Percentiles rank a stretch among this genome's conserved stretches.
Evolutionary conservation across 2,329 filamentous ascomycete species (phyloP).

Genomic region (Tolypocladium album): DNA sequence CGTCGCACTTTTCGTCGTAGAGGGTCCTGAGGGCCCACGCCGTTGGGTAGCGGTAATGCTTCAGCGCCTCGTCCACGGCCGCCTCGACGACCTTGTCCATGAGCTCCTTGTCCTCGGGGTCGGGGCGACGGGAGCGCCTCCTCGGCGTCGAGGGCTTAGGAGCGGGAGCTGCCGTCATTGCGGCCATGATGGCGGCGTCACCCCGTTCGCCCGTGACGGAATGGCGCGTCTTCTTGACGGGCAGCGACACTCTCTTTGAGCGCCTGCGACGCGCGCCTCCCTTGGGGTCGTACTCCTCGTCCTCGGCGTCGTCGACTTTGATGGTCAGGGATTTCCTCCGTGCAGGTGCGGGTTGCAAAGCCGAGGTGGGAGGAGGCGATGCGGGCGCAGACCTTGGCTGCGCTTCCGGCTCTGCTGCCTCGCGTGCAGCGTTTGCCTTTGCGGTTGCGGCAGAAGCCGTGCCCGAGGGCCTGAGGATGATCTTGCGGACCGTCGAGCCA

Average conservation of each 20-base stretch:
- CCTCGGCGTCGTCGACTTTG: constrained; percentile 23
- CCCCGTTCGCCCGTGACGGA: constrained; percentile 6
- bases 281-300: constrained; percentile 33
- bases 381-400: constrained; percentile 3
- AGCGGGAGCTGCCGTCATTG: background rate
- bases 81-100: constrained; percentile 42
- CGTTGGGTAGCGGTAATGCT: constrained; percentile 47
- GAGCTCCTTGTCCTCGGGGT: constrained; percentile 28
- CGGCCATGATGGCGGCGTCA: background rate
- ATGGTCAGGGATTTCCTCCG: constrained; percentile 10
- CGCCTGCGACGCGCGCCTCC: constrained; percentile 19
- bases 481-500: constrained; percentile 22
- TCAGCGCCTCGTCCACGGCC: constrained; percentile 48
- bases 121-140: constrained; percentile 7
- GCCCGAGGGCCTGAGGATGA: constrained; percentile 32
- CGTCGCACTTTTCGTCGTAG: constrained; percentile 45
- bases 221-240: constrained; percentile 14
- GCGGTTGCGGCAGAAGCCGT: constrained; percentile 4
- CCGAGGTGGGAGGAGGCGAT: constrained; percentile 7
- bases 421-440: constrained; percentile 8
- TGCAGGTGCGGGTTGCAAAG: constrained; percentile 10
- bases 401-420: constrained; percentile 10
- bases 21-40: constrained; percentile 50
- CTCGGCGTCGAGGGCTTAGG: constrained; percentile 7
- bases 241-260: constrained; percentile 19